These are phyloP conservation scores for Citrus sp. DNA, from an alignment of 345 rosid species.

Conservation along the genomic window DNA sequence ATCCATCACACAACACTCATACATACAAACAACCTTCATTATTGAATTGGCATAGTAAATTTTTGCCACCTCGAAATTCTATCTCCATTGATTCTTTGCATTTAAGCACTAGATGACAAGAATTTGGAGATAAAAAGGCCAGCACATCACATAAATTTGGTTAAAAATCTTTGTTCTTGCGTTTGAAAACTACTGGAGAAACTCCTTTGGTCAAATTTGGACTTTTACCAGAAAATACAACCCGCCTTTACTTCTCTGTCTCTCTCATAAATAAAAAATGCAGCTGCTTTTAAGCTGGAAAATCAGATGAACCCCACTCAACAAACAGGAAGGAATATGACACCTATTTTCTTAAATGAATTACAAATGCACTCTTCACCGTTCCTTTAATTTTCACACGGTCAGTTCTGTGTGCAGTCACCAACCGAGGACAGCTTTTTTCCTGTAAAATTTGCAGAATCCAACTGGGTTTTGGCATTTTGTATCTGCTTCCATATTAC, in stretches of 20 bases:
- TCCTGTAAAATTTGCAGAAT: constrained; percentile 15
- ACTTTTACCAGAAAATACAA: constrained; percentile 16
- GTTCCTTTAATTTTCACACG: constrained; percentile 31
- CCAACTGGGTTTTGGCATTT: constrained; percentile 33
- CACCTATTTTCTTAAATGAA: constrained; percentile 34
- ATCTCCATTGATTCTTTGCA: constrained; percentile 40
- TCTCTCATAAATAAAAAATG: constrained; percentile 35
- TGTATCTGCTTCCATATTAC: constrained; percentile 18
- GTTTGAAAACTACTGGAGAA: constrained; percentile 12
- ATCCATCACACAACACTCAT: constrained; percentile 16
- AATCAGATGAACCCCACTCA: constrained; percentile 37
- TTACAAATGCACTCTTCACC: constrained; percentile 29
- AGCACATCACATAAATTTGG: constrained; percentile 18
- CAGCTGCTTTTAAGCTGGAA: constrained; percentile 37
- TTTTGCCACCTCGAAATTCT: constrained; percentile 46
- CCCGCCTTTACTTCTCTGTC: constrained; percentile 22
- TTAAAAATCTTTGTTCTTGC: constrained; percentile 9
- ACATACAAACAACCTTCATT: constrained; percentile 31
- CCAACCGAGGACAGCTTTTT: constrained; percentile 36
- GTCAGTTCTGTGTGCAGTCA: constrained; percentile 32
- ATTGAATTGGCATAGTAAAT: constrained; percentile 36
- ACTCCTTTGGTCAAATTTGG: constrained; percentile 1
- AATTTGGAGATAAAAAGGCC: constrained; percentile 41
- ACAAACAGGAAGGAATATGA: constrained; percentile 33
- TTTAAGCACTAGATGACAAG: constrained; percentile 48